Percentiles rank a stretch among this genome's conserved stretches.
phyloP scores from a whole-genome alignment of 352 stramenopile genomes.

The Pythium dissimile region DNA sequence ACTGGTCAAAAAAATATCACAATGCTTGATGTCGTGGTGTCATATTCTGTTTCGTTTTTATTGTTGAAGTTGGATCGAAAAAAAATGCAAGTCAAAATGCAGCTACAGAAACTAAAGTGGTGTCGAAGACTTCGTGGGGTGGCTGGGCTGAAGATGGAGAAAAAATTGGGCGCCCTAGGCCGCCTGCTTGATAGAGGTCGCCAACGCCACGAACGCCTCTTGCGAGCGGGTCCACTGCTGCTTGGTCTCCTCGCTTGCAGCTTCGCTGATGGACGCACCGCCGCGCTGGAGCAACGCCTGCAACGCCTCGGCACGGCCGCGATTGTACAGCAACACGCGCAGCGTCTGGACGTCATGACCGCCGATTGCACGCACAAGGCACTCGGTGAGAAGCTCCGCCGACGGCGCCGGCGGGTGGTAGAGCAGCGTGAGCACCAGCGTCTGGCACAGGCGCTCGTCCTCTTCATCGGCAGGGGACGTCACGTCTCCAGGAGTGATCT shows the following conservation, averaged over 20 bases:
- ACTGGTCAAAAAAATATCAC: too few species aligned
- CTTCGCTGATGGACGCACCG: slow-evolving; percentile 44
- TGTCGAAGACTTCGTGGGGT: too few species aligned
- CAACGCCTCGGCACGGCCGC: slow-evolving; percentile 59
- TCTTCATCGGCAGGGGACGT: slow-evolving; percentile 34
- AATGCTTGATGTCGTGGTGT: too few species aligned
- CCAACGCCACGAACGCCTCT: slow-evolving; percentile 66
- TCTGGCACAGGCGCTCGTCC: slow-evolving; percentile 69
- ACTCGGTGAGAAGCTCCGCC: slow-evolving; percentile 61
- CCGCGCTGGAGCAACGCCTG: slow-evolving; percentile 76
- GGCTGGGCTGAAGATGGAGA: not conserved
- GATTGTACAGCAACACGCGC: slow-evolving; percentile 70
- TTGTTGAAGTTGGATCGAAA: too few species aligned
- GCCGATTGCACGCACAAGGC: slow-evolving; percentile 51
- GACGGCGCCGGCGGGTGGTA: slow-evolving; percentile 75
- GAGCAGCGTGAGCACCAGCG: slow-evolving; percentile 74
- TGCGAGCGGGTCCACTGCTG: slow-evolving; percentile 62
- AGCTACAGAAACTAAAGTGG: too few species aligned
- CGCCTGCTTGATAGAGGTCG: slow-evolving; percentile 74
- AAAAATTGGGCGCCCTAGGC: slow-evolving; percentile 18
- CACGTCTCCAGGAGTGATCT: slow-evolving; percentile 4
- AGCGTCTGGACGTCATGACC: slow-evolving; percentile 59
- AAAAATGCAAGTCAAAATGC: too few species aligned
- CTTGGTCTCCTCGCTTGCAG: slow-evolving; percentile 43
- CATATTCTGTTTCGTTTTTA: too few species aligned